These are phyloP conservation scores for Bretziella fagacearum DNA, from an alignment of 2,329 filamentous ascomycete species.

Conservation along the genomic window DNA sequence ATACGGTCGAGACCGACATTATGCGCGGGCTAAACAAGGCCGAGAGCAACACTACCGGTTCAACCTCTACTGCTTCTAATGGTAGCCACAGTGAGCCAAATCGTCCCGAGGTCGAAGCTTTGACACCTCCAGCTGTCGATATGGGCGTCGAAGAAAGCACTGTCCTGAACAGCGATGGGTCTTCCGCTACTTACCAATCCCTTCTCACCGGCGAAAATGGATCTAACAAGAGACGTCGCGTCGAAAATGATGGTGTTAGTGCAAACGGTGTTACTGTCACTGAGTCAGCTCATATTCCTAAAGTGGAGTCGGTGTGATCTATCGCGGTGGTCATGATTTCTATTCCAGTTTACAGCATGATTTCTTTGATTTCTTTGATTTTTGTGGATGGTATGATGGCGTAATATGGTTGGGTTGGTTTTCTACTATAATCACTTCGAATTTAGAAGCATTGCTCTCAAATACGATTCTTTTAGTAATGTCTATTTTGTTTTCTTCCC, in stretches of 20 bases:
- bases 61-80: not conserved
- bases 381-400: not conserved
- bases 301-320: not conserved
- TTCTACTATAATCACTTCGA: not conserved
- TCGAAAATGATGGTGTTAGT: conserved; percentile 24
- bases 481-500: no score
- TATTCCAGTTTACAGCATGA: not conserved
- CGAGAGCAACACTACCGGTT: conserved; percentile 22
- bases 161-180: no score
- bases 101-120: conserved; percentile 66
- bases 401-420: not conserved
- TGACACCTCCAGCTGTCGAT: conserved; percentile 59
- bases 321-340: not conserved
- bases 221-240: conserved; percentile 38
- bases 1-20: conserved; percentile 78
- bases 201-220: conserved; percentile 34
- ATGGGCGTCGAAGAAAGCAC: conserved; percentile 16
- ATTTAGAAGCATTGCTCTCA: not conserved
- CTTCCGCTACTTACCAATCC: conserved; percentile 25
- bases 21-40: conserved; percentile 62
- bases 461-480: not conserved
- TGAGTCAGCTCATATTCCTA: not conserved
- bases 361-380: not conserved
- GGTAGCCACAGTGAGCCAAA: conserved; percentile 35
- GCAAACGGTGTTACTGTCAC: not conserved